Conservation (phyloP, 2,329 filamentous ascomycete species). For the Arthrobotrys megalospora region DNA sequence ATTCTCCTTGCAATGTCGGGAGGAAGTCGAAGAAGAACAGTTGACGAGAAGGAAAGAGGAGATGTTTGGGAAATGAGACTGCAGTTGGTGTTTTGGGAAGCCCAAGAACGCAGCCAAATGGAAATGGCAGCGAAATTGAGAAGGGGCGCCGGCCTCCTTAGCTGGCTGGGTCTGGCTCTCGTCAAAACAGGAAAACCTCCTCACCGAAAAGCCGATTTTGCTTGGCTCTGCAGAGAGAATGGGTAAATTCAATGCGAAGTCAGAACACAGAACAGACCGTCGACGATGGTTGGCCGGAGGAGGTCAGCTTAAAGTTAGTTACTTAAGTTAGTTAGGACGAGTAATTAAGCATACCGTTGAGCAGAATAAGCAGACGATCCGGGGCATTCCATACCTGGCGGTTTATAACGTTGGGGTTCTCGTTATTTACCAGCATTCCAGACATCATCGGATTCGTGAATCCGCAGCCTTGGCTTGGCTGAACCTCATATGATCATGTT, state of each 20-base stretch:
- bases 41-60: conserved; percentile 50
- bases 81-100: conserved; percentile 33
- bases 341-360: neutral
- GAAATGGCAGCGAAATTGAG: conserved; percentile 55
- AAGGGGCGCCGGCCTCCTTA: conserved; percentile 36
- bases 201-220: conserved; percentile 15
- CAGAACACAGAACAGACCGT: neutral
- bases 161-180: conserved; percentile 21
- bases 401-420: neutral
- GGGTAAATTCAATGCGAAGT: conserved; percentile 4
- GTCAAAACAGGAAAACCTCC: conserved; percentile 39
- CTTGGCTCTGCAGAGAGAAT: conserved; percentile 35
- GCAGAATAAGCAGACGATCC: conserved; percentile 16
- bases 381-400: neutral
- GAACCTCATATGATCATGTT: neutral
- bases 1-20: conserved; percentile 55
- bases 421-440: no score
- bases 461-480: neutral
- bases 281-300: conserved; percentile 1
- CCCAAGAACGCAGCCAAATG: conserved; percentile 24
- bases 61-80: conserved; percentile 50
- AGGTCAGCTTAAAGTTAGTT: conserved; percentile 2
- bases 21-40: conserved; percentile 37
- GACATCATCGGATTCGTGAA: conserved; percentile 1
- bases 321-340: neutral